Conservation (phyloP, 2,329 filamentous ascomycete species). For the Nemania serpens region DNA sequence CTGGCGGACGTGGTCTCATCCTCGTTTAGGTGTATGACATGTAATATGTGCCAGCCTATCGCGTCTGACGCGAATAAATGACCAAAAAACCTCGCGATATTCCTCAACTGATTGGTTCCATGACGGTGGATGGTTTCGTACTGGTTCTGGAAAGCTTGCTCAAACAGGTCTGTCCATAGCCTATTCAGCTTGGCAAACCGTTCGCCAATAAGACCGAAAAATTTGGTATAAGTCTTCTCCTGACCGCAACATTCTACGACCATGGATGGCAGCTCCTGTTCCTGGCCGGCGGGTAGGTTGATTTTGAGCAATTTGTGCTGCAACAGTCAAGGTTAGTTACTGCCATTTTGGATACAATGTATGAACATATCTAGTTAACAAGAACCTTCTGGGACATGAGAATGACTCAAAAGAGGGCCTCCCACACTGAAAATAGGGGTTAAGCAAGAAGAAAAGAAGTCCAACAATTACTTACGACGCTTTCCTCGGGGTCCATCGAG, state of each 20-base stretch:
- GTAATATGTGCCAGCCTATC: conserved; percentile 89
- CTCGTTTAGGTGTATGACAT: conserved; percentile 86
- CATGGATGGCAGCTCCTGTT: conserved; percentile 93
- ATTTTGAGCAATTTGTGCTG: conserved; percentile 93
- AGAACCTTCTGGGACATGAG: too few relatives aligned
- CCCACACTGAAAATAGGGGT: too few relatives aligned
- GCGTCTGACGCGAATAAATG: conserved; percentile 87
- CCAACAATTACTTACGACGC: conserved; percentile 52
- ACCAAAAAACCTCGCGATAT: conserved; percentile 93
- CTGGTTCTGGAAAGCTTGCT: conserved; percentile 87
- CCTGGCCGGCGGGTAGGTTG: conserved; percentile 82
- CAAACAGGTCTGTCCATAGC: conserved; percentile 91
- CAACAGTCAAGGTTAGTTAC: too few relatives aligned
- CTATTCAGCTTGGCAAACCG: conserved; percentile 95
- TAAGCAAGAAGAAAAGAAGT: too few relatives aligned
- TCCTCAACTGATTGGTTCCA: conserved; percentile 92
- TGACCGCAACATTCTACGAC: conserved; percentile 96
- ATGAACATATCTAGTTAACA: too few relatives aligned
- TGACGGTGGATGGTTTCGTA: conserved; percentile 98
- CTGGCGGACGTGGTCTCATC: conserved; percentile 96
- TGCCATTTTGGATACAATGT: too few relatives aligned
- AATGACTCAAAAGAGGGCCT: too few relatives aligned
- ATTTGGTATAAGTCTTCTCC: conserved; percentile 96
- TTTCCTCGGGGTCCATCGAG: conserved; percentile 94
- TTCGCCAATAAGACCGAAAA: conserved; percentile 93